These are phyloP conservation scores for Aspergillus leporis DNA, from an alignment of 495 filamentous ascomycete genomes.

Conservation along the genomic window DNA sequence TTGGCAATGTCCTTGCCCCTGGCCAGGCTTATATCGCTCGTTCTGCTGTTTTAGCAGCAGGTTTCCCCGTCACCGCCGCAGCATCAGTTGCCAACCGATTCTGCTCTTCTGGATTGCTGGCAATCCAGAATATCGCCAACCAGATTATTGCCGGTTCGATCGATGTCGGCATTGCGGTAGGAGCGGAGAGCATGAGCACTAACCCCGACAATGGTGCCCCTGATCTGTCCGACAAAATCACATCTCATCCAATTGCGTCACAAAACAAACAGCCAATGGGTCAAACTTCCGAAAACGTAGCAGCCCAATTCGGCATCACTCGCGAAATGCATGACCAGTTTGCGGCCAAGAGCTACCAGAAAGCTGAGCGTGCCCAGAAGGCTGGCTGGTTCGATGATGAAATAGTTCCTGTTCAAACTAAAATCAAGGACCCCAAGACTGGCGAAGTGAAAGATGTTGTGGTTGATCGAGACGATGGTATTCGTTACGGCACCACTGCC, in stretches of 20 bases:
- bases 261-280: slow-evolving; percentile 95
- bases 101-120: slow-evolving; percentile 93
- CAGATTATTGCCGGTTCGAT: slow-evolving; percentile 81
- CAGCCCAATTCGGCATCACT: slow-evolving; percentile 76
- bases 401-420: slow-evolving; percentile 82
- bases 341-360: slow-evolving; percentile 79
- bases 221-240: slow-evolving; percentile 73
- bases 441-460: slow-evolving; percentile 76
- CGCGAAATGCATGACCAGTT: slow-evolving; percentile 78
- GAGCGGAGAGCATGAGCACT: slow-evolving; percentile 83
- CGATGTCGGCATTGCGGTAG: slow-evolving; percentile 82
- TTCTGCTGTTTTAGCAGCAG: slow-evolving; percentile 83
- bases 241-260: slow-evolving; percentile 66
- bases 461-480: slow-evolving; percentile 84
- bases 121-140: slow-evolving; percentile 89
- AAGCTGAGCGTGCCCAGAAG: slow-evolving; percentile 89
- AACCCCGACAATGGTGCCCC: slow-evolving; percentile 68
- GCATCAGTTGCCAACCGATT: slow-evolving; percentile 86
- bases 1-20: slow-evolving; percentile 73
- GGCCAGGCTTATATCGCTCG: slow-evolving; percentile 78
- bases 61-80: slow-evolving; percentile 83
- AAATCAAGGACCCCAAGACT: slow-evolving; percentile 77
- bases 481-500: slow-evolving; percentile 83
- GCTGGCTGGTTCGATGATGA: slow-evolving; percentile 89
- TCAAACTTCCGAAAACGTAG: slow-evolving; percentile 94